phyloP scores from a whole-genome alignment of 2,329 filamentous ascomycete genomes.

The Akanthomyces dipterigenus region DNA sequence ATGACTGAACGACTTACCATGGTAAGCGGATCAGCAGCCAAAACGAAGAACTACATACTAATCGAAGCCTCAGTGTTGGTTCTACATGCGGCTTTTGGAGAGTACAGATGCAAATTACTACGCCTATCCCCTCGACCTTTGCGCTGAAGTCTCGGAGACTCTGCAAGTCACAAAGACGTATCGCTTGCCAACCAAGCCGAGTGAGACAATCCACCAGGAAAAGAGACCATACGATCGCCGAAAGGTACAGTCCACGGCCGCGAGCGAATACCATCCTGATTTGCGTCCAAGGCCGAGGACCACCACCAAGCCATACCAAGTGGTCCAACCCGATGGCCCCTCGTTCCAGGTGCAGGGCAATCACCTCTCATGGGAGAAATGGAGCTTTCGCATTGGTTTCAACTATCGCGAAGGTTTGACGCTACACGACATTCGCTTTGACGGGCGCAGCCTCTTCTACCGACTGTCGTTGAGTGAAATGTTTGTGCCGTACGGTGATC shows the following conservation, averaged over 20 bases:
- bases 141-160: conserved; percentile 40
- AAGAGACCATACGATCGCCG: conserved; percentile 32
- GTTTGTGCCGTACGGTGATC: conserved; percentile 60
- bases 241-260: conserved; percentile 29
- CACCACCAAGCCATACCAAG: conserved; percentile 24
- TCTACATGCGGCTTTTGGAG: conserved; percentile 29
- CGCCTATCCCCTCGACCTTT: conserved; percentile 46
- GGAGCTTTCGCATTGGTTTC: conserved; percentile 60
- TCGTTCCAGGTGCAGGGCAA: conserved; percentile 37
- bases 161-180: conserved; percentile 41
- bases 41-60: background rate
- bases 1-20: conserved; percentile 42
- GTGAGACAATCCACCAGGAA: conserved; percentile 26
- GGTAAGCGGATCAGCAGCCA: conserved; percentile 24
- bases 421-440: conserved; percentile 59
- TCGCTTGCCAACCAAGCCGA: conserved; percentile 33
- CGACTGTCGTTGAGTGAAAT: conserved; percentile 60
- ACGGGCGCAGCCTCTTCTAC: conserved; percentile 57
- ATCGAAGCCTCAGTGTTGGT: conserved; percentile 25
- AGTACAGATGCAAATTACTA: conserved; percentile 47
- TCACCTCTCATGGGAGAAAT: conserved; percentile 51
- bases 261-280: conserved; percentile 37
- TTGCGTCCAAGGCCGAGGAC: conserved; percentile 18
- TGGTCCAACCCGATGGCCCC: conserved; percentile 25
- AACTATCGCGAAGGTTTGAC: conserved; percentile 61